phyloP scores from a whole-genome alignment of 768 basidiomycete genomes.

The Xerocomellus amylosporus region DNA sequence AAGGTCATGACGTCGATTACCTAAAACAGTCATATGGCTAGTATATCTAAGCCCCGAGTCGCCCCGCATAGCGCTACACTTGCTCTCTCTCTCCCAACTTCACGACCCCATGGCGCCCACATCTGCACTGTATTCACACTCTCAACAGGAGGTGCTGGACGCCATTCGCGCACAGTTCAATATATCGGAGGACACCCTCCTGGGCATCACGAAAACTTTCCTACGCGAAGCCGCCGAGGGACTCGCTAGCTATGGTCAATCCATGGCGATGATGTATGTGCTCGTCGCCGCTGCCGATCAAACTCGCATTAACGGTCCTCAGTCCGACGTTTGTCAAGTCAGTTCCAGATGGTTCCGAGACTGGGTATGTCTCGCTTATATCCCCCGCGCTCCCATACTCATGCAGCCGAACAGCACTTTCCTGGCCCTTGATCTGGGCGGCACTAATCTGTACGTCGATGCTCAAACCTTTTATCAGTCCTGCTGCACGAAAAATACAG shows the following conservation, averaged over 20 bases:
- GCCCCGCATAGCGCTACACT: neutral
- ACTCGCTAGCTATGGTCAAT: conserved; percentile 64
- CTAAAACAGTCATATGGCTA: neutral
- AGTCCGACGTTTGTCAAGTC: conserved; percentile 96
- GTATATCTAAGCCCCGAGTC: neutral
- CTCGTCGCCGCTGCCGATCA: neutral
- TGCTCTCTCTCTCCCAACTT: neutral
- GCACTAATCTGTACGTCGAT: conserved; percentile 85
- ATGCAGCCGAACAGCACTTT: conserved; percentile 63
- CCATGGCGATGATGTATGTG: conserved; percentile 90
- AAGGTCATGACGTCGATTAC: conserved; percentile 7
- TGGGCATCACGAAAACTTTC: conserved; percentile 74
- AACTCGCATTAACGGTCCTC: neutral
- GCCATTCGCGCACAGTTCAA: conserved; percentile 72
- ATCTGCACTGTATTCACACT: conserved; percentile 40
- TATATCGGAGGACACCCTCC: conserved; percentile 57
- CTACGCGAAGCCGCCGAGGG: conserved; percentile 77
- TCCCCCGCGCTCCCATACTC: conserved; percentile 1
- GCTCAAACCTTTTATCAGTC: neutral
- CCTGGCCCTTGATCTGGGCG: conserved; percentile 93
- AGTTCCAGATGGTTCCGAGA: conserved; percentile 91
- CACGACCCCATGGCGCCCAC: conserved; percentile 35
- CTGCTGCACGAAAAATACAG: conserved; percentile 39
- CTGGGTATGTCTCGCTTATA: conserved; percentile 56
- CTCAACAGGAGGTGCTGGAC: conserved; percentile 52